Base-by-base conservation (phyloP, 1,284 basidiomycete species). In the Naganishia liquefaciens region DNA sequence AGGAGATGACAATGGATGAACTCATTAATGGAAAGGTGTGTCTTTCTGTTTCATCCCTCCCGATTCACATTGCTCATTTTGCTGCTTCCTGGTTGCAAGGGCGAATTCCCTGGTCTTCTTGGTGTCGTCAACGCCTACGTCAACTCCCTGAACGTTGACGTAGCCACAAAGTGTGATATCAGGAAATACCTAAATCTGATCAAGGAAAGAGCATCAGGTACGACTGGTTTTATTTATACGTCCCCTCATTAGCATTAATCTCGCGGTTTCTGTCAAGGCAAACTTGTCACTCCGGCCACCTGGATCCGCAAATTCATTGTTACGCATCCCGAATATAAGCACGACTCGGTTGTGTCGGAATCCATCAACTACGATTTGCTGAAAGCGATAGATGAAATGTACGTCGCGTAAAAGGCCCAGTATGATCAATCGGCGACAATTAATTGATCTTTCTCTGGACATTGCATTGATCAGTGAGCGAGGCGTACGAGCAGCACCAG, bases 281-380 rank as follows among this genome's bases (percentile, higher is more conserved):
- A 87, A 19, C 82, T 98, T n/a, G 79, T 87, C 73, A 99, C 96
- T 0, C 86, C 91, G 0, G 96, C 96, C 2, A 87, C 87, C 9
- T 99, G 92, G 92, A 93, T 97, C 64, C 85, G 96, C 30, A 83
- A 90, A 53, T 99, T 96, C 77, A 89, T 99, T 52, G 86, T 87
- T 23, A 83, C 85, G 1, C 96, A 99, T 78, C 91, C 93, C 3
- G 84, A 82, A 23, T 99, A 99, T 82, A 89, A 90, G 78, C 84
- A 86, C 60, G 93, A 99, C 79, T 96, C 93, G 47, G 88, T 90
- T 40, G 90, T 99, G 27, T 88, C 82, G 55, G 85, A 92, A 74
- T 87, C 90, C 79, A 92, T 99, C 75, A 97, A 95, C 75, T 96
- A 94, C 76, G 96, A 99, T 78, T 84, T 99, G 46, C 84, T 97